Conservation (phyloP, 1,139 yeast genomes). For the Kurtzmaniella quercitrusa region DNA sequence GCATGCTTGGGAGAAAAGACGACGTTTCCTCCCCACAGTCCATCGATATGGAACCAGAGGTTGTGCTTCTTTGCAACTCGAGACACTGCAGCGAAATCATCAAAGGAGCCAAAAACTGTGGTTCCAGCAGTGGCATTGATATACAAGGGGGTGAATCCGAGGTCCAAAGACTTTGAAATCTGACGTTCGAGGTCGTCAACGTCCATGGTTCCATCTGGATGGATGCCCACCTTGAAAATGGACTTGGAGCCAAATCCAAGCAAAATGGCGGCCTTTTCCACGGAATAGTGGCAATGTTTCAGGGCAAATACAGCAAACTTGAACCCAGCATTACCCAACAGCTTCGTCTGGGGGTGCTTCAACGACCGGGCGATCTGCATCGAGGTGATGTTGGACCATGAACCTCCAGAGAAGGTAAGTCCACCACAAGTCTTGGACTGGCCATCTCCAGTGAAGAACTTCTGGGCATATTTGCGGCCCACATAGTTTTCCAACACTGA, state of each 20-base stretch:
- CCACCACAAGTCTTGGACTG: conserved; percentile 63
- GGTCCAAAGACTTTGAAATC: conserved; percentile 38
- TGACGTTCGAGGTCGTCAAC: conserved; percentile 40
- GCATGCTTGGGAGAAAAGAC: conserved; percentile 55
- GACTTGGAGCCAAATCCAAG: conserved; percentile 65
- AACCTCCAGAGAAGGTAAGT: conserved; percentile 81
- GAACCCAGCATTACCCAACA: conserved; percentile 48
- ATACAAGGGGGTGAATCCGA: conserved; percentile 70
- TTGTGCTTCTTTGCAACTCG: conserved; percentile 49
- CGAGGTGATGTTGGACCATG: conserved; percentile 81
- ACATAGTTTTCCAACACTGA: conserved; percentile 71
- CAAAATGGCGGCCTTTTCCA: conserved; percentile 77
- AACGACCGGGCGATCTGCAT: conserved; percentile 72
- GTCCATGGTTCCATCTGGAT: conserved; percentile 55
- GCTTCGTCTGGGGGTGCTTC: conserved; percentile 66
- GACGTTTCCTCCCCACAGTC: conserved; percentile 90
- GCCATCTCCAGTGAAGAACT: conserved; percentile 43
- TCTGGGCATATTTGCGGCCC: conserved; percentile 61
- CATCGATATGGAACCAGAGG: conserved; percentile 81
- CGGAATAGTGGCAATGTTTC: conserved; percentile 74
- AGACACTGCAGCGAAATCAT: conserved; percentile 56
- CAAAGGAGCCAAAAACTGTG: conserved; percentile 83
- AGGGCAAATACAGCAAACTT: conserved; percentile 71
- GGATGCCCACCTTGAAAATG: conserved; percentile 62
- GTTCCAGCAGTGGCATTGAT: conserved; percentile 87